Evolutionary conservation across 208 protist species (phyloP), one percentile per base, ranked within the genome.

Genomic region (Crithidia fasciculata): DNA sequence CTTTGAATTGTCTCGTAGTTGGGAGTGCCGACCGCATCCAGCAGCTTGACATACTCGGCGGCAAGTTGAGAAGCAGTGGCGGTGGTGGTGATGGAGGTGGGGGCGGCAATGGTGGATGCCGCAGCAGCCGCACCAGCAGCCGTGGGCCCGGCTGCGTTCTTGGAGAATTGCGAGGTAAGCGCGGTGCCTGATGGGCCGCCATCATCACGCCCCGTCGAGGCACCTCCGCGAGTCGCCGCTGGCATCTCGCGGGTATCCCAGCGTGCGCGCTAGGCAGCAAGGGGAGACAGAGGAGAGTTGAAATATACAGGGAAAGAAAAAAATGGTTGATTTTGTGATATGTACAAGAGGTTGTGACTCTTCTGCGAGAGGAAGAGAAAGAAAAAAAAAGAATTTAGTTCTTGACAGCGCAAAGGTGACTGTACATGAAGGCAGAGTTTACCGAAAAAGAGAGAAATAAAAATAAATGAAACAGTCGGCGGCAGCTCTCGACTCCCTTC

Each of bases 1-100:
- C 65, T 65, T 55, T 87, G 83, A 54, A 95, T 95, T 5, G 84
- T 82, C 12, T 72, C 47, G 66, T 93, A 95, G 76, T 90, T 92
- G 19, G 90, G 84, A 10, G 72, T 69, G 5, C 88, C 88, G 8
- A 92, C 82, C 15, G 82, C 72, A 57, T 92, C 86, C 2, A 95
- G 82, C 40, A 95, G 79, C 58, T 80, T 82, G 60, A 83, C 76
- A 70, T 95, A 95, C 70, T 90, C 85, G 70, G 76, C 84, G 10
- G 67, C 19, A 4, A 74, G 28, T 16, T 80, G 60, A 2, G 68
- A 64, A 16, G 68, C 55, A 15, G 43, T 69, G 47, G 6, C 40
- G n/a, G 41, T 44, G 37, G 43, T 53, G 12, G 47, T 13, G 16
- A 65, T 10, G 13, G 55, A 59, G 39, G 18, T 5, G n/a, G 45